Evolutionary conservation across 495 filamentous ascomycete species (phyloP).

Genomic region (Haplographium delicatum): DNA sequence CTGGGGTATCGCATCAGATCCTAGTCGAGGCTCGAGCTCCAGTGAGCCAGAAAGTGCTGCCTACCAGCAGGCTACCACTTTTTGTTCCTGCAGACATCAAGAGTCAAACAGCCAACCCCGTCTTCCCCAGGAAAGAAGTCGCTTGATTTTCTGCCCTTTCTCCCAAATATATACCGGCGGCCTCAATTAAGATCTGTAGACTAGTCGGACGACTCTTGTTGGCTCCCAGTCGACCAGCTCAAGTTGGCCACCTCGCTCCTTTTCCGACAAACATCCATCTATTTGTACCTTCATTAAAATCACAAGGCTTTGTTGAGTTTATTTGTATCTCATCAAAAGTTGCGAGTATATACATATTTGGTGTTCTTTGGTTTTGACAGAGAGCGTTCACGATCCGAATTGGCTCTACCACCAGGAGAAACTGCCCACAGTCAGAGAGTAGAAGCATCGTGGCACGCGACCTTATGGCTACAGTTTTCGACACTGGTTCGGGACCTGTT

Average conservation of each 20-base stretch:
- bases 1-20: too few species aligned
- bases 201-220: neutral
- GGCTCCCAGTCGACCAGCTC: neutral
- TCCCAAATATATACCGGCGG: neutral
- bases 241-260: too few species aligned
- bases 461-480: conserved; percentile 12
- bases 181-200: conserved; percentile 7
- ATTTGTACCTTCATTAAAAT: too few species aligned
- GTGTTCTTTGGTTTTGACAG: too few species aligned
- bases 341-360: too few species aligned
- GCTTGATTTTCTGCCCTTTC: conserved; percentile 9
- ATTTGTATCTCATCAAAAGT: too few species aligned
- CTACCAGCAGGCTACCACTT: conserved; percentile 20
- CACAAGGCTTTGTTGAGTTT: too few species aligned
- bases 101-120: conserved; percentile 1
- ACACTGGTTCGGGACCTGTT: neutral
- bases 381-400: too few species aligned
- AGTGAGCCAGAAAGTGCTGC: conserved; percentile 13
- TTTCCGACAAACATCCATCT: too few species aligned
- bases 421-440: neutral
- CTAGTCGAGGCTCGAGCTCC: neutral
- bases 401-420: neutral
- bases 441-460: neutral
- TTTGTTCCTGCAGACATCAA: conserved; percentile 16
- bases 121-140: conserved; percentile 3